Base-by-base conservation (phyloP, 768 basidiomycete species). In the Boletus rubropictus region DNA sequence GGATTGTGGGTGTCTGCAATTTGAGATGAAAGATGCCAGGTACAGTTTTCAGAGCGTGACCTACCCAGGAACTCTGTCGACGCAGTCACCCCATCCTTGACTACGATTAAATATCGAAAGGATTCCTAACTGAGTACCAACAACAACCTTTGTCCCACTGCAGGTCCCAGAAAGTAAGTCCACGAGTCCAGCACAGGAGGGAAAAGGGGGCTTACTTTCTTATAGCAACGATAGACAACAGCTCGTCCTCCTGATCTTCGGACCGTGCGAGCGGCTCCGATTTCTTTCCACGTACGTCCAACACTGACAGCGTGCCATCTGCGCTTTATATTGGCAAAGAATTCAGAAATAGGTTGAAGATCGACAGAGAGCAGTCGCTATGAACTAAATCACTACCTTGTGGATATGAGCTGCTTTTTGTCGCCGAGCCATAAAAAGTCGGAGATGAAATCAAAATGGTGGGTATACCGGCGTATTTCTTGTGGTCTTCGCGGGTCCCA, bases 211-310 rank as follows among this genome's bases (percentile, higher is more conserved):
- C 76, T 25, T 59, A 87, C 84, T 82, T 79, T 72, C 87, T 89
- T 64, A 97, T 92, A 14, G 89, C 65, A 27, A 86, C 82, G 36
- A 92, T 80, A 5, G 89, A 90, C 8, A 97, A 73, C 36, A 96
- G 70, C 59, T 97, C 94, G 61, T 97, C 94, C 59, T 96, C 94
- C 63, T 97, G 94, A 69, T 95, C 89, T 62, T 95, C 93, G 14
- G 91, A 95, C 44, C 92, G 86, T 1, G 85, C 84, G 49, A 88
- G 68, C 1, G 89, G 89, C 41, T 84, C 79, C 11, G 74, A 52
- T 57, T 88, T 89, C 55, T 84, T 91, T 15, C 88, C 82, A 48
- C 93, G 81, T 21, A 94, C 79, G 56, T 97, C 94, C 62, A 94
- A 82, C 35, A 95, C 92, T 17, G 91, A 94, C 39, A 97, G 71